Evolutionary conservation across 371 early-diverging fungal species (phyloP).

Genomic region (Apophysomyces ossiformis): DNA sequence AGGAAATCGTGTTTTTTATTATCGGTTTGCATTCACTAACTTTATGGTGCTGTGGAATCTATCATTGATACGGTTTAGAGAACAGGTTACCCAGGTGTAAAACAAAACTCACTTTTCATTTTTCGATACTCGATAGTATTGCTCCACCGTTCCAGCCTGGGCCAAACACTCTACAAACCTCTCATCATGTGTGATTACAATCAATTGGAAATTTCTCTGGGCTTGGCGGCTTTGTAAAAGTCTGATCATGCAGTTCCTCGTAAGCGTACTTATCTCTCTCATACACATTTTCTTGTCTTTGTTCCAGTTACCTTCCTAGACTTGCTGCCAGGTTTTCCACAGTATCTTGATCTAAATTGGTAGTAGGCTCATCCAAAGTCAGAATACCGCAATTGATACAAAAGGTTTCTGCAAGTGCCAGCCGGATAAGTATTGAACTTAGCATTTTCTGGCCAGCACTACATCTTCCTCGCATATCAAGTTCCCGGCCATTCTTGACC

Average conservation of each 20-base stretch:
- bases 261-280: too few relatives aligned
- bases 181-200: slow-evolving; percentile 99
- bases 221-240: slow-evolving; percentile 78
- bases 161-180: slow-evolving; percentile 92
- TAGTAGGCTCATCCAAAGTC: slow-evolving; percentile 99
- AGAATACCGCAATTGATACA: slow-evolving; percentile 95
- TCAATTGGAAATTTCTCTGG: slow-evolving; percentile 95
- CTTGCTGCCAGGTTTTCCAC: slow-evolving; percentile 91
- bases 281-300: neutral
- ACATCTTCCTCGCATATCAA: slow-evolving; percentile 99
- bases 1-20: neutral
- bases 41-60: neutral
- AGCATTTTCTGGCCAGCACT: slow-evolving; percentile 99
- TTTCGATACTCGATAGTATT: slow-evolving; percentile 85
- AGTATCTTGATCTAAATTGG: slow-evolving; percentile 97
- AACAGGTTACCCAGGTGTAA: neutral
- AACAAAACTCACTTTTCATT: slow-evolving; percentile 56
- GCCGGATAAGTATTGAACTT: slow-evolving; percentile 95
- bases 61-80: neutral
- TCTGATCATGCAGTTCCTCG: slow-evolving; percentile 30
- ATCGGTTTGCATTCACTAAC: neutral
- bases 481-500: slow-evolving; percentile 88
- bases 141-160: slow-evolving; percentile 77
- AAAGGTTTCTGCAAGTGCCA: slow-evolving; percentile 98
- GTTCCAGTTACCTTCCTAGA: slow-evolving; percentile 67